phyloP scores from a whole-genome alignment of 23 red algal species.

The Gracilaria domingensis region DNA sequence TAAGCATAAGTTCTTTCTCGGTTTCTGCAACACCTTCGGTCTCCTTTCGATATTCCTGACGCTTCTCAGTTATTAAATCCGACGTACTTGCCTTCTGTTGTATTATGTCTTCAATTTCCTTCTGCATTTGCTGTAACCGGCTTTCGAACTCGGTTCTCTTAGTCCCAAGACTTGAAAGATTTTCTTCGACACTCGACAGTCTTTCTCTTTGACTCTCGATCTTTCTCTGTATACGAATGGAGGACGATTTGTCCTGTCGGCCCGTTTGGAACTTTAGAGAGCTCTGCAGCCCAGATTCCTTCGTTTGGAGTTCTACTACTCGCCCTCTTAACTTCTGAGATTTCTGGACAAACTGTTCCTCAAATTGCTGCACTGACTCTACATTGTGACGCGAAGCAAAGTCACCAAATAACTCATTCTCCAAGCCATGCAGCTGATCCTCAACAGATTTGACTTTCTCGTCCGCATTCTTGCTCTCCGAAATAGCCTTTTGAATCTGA shows the following conservation, averaged over 20 bases:
- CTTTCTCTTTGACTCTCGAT: conserved; percentile 45
- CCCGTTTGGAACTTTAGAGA: conserved; percentile 60
- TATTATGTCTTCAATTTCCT: conserved; percentile 53
- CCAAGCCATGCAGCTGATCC: conserved; percentile 50
- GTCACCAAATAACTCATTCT: conserved; percentile 78
- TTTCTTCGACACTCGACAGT: conserved; percentile 21
- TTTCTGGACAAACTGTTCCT: conserved; percentile 73
- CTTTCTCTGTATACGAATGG: conserved; percentile 21
- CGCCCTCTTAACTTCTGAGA: conserved; percentile 51
- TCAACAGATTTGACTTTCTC: conserved; percentile 53
- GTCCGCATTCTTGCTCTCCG: background rate
- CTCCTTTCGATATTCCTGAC: conserved; percentile 58
- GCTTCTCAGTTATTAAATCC: conserved; percentile 51
- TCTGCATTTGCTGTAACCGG: conserved; percentile 18
- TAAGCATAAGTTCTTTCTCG: conserved; percentile 62
- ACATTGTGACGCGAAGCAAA: conserved; percentile 69
- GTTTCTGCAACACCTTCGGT: conserved; percentile 57
- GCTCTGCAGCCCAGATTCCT: conserved; percentile 41
- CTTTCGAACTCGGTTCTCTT: conserved; percentile 71
- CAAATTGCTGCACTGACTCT: conserved; percentile 75
- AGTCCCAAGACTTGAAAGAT: conserved; percentile 48
- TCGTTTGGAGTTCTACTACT: conserved; percentile 62
- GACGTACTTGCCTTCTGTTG: conserved; percentile 9
- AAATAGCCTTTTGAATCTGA: conserved; percentile 45
- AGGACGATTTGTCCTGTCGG: conserved; percentile 27